Evolutionary conservation across 2,329 filamentous ascomycete genomes (phyloP).

Genomic region (Exophiala alcalophila): DNA sequence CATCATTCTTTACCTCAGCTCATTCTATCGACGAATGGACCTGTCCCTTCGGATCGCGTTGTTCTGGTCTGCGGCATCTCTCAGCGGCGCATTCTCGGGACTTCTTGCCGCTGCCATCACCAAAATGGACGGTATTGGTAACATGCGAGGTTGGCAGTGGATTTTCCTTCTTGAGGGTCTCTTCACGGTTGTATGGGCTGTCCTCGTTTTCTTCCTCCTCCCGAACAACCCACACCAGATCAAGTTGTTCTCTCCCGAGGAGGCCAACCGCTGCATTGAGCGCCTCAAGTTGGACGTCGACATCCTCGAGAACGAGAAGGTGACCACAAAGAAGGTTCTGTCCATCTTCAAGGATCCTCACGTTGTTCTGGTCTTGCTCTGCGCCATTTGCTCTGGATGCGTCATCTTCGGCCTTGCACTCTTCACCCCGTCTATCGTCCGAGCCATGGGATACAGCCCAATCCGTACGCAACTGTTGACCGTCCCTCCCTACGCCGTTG

Average conservation of each 20-base stretch:
- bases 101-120: conserved; percentile 40
- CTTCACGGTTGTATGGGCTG: conserved; percentile 42
- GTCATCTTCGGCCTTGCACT: conserved; percentile 43
- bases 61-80: conserved; percentile 65
- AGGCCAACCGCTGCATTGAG: conserved; percentile 41
- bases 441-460: conserved; percentile 32
- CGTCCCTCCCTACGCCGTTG: conserved; percentile 17
- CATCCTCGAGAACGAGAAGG: conserved; percentile 42
- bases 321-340: conserved; percentile 41
- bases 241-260: conserved; percentile 39
- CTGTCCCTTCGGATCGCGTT: conserved; percentile 63
- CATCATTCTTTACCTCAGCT: conserved; percentile 65
- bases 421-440: conserved; percentile 31
- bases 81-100: conserved; percentile 63
- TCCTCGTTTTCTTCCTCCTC: conserved; percentile 43
- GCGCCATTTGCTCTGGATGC: conserved; percentile 66
- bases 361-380: conserved; percentile 54
- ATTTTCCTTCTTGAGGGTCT: conserved; percentile 59
- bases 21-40: conserved; percentile 59
- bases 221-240: conserved; percentile 39
- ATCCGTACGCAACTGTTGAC: conserved; percentile 31
- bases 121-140: conserved; percentile 49
- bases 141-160: conserved; percentile 56
- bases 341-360: conserved; percentile 35
- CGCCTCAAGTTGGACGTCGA: conserved; percentile 40